phyloP scores from a whole-genome alignment of 2,329 filamentous ascomycete genomes.

The Falciphora oryzae region DNA sequence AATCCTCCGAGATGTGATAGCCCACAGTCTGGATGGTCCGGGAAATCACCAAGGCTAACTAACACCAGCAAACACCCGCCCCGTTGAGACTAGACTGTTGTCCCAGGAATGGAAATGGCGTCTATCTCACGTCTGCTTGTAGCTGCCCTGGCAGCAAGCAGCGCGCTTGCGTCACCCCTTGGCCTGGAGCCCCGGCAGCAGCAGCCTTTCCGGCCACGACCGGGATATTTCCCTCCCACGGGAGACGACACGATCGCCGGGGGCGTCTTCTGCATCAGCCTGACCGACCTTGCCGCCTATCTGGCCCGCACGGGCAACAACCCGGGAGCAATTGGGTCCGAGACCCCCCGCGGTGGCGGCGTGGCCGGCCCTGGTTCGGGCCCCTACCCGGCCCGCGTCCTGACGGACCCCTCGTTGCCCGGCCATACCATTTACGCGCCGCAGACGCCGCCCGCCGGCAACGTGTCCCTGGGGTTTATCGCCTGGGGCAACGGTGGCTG shows the following conservation, averaged over 20 bases:
- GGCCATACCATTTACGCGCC: slow-evolving; percentile 20
- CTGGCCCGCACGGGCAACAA: slow-evolving; percentile 17
- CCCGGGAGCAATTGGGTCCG: slow-evolving; percentile 15
- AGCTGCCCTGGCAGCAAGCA: background rate
- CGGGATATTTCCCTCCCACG: slow-evolving; percentile 17
- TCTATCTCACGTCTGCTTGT: background rate
- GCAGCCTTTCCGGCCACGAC: slow-evolving; percentile 15
- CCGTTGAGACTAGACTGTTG: background rate
- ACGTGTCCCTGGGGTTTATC: slow-evolving; percentile 17
- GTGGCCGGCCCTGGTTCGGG: slow-evolving; percentile 15
- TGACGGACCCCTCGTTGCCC: slow-evolving; percentile 14
- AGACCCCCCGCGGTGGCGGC: slow-evolving; percentile 14
- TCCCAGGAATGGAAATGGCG: background rate
- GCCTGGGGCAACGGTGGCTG: slow-evolving; percentile 21
- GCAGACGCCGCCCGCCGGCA: slow-evolving; percentile 12
- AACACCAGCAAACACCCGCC: background rate
- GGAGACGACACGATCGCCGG: slow-evolving; percentile 20
- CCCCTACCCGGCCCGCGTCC: slow-evolving; percentile 17
- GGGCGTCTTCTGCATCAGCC: slow-evolving; percentile 20
- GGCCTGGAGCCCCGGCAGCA: slow-evolving; percentile 2
- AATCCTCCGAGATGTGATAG: background rate
- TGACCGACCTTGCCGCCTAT: slow-evolving; percentile 16
- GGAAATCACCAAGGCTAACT: background rate
- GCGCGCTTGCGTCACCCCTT: background rate
- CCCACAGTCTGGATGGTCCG: background rate